Conservation (phyloP, 139 green algal species). For the Chlamydomonas applanata region DNA sequence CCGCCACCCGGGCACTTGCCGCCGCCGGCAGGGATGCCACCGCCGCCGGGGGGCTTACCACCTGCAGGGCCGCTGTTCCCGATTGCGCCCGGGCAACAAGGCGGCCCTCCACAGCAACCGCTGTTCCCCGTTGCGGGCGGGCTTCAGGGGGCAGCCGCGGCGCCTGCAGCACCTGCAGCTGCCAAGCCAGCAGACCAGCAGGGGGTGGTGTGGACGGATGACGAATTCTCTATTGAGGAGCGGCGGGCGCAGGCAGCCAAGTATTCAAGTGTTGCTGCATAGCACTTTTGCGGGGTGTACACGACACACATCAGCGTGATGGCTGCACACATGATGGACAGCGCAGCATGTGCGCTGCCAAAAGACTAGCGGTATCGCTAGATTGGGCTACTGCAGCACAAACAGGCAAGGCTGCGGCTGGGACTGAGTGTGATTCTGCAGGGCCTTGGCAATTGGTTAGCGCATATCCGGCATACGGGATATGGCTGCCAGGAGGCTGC, state of each 20-base stretch:
- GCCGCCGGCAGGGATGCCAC: neutral
- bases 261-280: conserved; percentile 24
- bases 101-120: neutral
- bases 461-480: too few species aligned
- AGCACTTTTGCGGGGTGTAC: neutral
- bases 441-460: too few species aligned
- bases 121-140: conserved; percentile 6
- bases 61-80: neutral
- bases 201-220: conserved; percentile 51
- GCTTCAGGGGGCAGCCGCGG: neutral
- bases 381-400: too few species aligned
- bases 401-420: too few species aligned
- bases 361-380: too few species aligned
- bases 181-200: neutral
- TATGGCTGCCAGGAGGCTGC: too few species aligned
- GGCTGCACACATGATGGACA: too few species aligned
- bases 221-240: conserved; percentile 54
- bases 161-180: neutral
- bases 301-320: too few species aligned
- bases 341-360: too few species aligned
- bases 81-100: neutral
- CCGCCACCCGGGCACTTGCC: neutral
- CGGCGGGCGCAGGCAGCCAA: conserved; percentile 41
- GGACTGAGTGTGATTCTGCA: too few species aligned
- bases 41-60: neutral